Conservation (phyloP, 768 basidiomycete species). For the Paxillus involutus region DNA sequence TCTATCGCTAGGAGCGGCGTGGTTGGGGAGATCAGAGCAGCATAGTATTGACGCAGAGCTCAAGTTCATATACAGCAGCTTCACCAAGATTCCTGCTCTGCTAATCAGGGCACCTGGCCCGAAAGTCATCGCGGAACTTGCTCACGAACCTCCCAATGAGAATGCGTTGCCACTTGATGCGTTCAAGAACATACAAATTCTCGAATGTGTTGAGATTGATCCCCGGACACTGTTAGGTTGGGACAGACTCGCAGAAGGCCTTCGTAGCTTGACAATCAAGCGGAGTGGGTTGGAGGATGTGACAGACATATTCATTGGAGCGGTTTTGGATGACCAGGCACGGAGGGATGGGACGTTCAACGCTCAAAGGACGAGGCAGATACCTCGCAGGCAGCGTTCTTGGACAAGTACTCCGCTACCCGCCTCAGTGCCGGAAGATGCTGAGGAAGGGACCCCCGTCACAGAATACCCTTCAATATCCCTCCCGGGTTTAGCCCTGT, state of each 20-base stretch:
- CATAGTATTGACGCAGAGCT: constrained; percentile 69
- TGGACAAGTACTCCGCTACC: constrained; percentile 53
- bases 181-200: constrained; percentile 80
- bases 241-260: constrained; percentile 70
- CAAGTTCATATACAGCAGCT: constrained; percentile 84
- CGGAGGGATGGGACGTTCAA: constrained; percentile 56
- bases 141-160: constrained; percentile 65
- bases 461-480: constrained; percentile 19
- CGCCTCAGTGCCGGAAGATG: constrained; percentile 56
- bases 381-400: constrained; percentile 45
- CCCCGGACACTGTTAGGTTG: constrained; percentile 81
- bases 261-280: constrained; percentile 73
- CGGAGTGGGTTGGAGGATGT: constrained; percentile 83
- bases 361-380: constrained; percentile 45
- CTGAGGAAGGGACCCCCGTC: constrained; percentile 23
- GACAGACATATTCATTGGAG: constrained; percentile 70
- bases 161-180: constrained; percentile 78
- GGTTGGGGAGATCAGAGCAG: constrained; percentile 67
- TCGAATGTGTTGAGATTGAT: constrained; percentile 80
- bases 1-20: constrained; percentile 69
- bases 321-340: constrained; percentile 74
- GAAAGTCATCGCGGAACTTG: constrained; percentile 67
- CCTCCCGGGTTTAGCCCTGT: constrained; percentile 40
- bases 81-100: constrained; percentile 87
- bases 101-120: constrained; percentile 62